Conservation (phyloP, 2,329 filamentous ascomycete species). For the Fusarium ambrosium region DNA sequence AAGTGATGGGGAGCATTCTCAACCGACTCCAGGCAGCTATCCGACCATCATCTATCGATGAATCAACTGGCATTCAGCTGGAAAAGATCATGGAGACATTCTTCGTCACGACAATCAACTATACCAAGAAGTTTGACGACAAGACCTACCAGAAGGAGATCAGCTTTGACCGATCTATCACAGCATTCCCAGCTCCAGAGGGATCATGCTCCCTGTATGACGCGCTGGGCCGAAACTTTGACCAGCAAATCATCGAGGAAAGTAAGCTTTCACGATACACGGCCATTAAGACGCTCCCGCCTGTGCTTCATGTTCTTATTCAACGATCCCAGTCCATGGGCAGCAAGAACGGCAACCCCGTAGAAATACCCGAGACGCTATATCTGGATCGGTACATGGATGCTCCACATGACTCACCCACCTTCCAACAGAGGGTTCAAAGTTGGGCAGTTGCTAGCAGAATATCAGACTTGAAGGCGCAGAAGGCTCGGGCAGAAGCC, state of each 20-base stretch:
- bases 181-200: conserved; percentile 67
- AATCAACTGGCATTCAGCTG: conserved; percentile 78
- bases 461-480: conserved; percentile 67
- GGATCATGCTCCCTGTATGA: conserved; percentile 78
- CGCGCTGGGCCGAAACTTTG: conserved; percentile 87
- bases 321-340: conserved; percentile 83
- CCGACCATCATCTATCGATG: conserved; percentile 73
- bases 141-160: conserved; percentile 59
- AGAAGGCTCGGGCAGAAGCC: conserved; percentile 45
- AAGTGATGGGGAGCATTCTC: conserved; percentile 93
- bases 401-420: conserved; percentile 68
- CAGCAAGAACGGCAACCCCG: conserved; percentile 81
- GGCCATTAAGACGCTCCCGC: conserved; percentile 82
- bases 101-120: conserved; percentile 72
- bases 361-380: conserved; percentile 84
- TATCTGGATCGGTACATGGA: conserved; percentile 93
- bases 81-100: conserved; percentile 83
- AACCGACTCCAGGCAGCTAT: conserved; percentile 93
- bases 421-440: conserved; percentile 75
- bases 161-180: conserved; percentile 73
- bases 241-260: conserved; percentile 80
- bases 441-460: conserved; percentile 82
- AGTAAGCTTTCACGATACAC: conserved; percentile 74
- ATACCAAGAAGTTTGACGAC: conserved; percentile 66
- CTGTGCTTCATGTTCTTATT: conserved; percentile 89